Evolutionary conservation across 169 alveolate genomes (phyloP).

Genomic region (Plasmodium gonderi): DNA sequence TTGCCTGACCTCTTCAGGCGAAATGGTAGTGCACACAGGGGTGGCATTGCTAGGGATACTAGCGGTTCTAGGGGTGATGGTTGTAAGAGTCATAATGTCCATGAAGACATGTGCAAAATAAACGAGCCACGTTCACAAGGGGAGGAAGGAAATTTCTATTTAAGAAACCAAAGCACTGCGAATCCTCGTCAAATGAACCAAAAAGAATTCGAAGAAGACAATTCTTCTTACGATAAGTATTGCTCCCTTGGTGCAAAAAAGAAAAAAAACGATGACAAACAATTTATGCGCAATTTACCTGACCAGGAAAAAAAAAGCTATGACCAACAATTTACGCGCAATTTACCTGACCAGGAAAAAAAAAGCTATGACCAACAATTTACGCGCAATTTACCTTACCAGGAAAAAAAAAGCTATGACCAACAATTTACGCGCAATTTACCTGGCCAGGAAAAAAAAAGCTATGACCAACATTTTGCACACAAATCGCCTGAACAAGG

Average conservation of each 20-base stretch:
- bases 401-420: too few relatives aligned
- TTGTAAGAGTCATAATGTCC: not conserved
- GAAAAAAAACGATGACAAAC: not conserved
- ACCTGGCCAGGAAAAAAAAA: too few relatives aligned
- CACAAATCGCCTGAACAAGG: too few relatives aligned
- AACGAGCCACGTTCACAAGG: too few relatives aligned
- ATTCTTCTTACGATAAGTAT: not conserved
- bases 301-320: not conserved
- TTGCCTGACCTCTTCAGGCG: not conserved
- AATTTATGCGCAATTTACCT: not conserved
- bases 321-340: too few relatives aligned
- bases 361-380: too few relatives aligned
- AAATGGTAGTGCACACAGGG: not conserved
- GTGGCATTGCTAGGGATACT: not conserved
- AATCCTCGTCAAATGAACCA: not conserved
- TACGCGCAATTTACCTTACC: too few relatives aligned
- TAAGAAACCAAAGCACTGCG: not conserved
- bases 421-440: too few relatives aligned
- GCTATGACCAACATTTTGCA: too few relatives aligned
- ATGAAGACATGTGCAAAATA: too few relatives aligned
- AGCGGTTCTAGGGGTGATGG: not conserved
- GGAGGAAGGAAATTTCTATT: not conserved
- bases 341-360: too few relatives aligned
- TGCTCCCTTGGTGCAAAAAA: not conserved
- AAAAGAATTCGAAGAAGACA: not conserved